Percentiles rank a stretch among this genome's conserved stretches.
Conservation (phyloP, 2,329 filamentous ascomycete genomes). For the Claviceps maximensis region DNA sequence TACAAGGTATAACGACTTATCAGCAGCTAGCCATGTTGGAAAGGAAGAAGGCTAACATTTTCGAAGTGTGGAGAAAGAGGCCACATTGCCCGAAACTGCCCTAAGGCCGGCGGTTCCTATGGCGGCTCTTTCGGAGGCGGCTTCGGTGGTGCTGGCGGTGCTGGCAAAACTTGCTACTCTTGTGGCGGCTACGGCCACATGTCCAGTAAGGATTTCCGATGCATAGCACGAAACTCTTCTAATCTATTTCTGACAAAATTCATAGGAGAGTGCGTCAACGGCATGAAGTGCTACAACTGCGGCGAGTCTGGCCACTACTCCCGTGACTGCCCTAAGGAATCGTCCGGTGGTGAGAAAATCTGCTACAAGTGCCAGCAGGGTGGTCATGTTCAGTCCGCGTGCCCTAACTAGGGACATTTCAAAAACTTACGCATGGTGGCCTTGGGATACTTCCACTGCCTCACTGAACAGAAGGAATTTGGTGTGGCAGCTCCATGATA, state of each 20-base stretch:
- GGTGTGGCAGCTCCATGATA: constrained; percentile 30
- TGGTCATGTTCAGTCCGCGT: constrained; percentile 87
- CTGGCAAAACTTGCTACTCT: constrained; percentile 88
- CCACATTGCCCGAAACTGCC: constrained; percentile 90
- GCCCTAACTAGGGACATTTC: constrained; percentile 51
- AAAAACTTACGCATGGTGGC: constrained; percentile 8
- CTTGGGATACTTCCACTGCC: constrained; percentile 12
- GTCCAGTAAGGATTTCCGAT: constrained; percentile 49
- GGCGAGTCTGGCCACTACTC: constrained; percentile 88
- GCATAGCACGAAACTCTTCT: too few species aligned
- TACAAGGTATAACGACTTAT: constrained; percentile 52
- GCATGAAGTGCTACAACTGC: constrained; percentile 99
- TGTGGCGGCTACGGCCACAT: constrained; percentile 96
- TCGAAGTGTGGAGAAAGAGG: constrained; percentile 76
- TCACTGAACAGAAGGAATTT: constrained; percentile 16
- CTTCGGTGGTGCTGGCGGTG: constrained; percentile 33
- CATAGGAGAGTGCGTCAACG: constrained; percentile 81
- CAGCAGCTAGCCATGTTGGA: neutral
- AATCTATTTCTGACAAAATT: constrained; percentile 10
- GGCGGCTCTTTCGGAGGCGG: constrained; percentile 26
- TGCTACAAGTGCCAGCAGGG: constrained; percentile 89
- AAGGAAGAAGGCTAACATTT: neutral
- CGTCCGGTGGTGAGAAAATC: constrained; percentile 75
- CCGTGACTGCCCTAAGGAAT: constrained; percentile 90
- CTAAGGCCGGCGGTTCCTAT: constrained; percentile 42